A percentile compares a stretch with the other conserved stretches of the same genome.
These are phyloP conservation scores for Hericium erinaceus DNA, from an alignment of 768 basidiomycete genomes.

Conservation along the genomic window DNA sequence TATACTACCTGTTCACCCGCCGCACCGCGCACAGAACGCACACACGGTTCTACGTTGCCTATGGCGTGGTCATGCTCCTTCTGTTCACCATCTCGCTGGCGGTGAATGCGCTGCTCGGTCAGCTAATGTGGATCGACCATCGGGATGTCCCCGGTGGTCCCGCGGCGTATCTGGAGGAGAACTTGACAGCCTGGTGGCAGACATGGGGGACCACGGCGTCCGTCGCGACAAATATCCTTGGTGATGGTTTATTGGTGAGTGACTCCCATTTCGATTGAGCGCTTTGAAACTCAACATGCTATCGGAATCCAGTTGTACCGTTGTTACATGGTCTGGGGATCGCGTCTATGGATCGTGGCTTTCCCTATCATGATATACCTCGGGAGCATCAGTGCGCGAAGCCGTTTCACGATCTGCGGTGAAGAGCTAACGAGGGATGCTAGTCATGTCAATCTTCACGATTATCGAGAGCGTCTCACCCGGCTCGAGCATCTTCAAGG, in stretches of 20 bases:
- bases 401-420: neutral
- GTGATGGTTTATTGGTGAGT: slow-evolving; percentile 21
- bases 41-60: slow-evolving; percentile 15
- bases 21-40: neutral
- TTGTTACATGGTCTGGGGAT: slow-evolving; percentile 19
- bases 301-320: slow-evolving; percentile 14
- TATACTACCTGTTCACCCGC: neutral
- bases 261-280: neutral
- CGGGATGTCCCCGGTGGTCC: slow-evolving; percentile 19
- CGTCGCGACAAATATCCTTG: slow-evolving; percentile 16
- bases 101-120: slow-evolving; percentile 19
- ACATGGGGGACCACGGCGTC: slow-evolving; percentile 17
- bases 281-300: neutral
- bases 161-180: slow-evolving; percentile 13
- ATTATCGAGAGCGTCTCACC: slow-evolving; percentile 31
- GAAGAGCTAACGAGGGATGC: neutral
- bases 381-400: slow-evolving; percentile 14
- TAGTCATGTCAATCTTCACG: slow-evolving; percentile 32
- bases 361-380: slow-evolving; percentile 18
- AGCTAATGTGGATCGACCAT: slow-evolving; percentile 21
- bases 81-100: slow-evolving; percentile 21
- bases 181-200: slow-evolving; percentile 17
- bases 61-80: slow-evolving; percentile 18
- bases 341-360: slow-evolving; percentile 12
- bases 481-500: slow-evolving; percentile 31